Evolutionary conservation across 2,329 filamentous ascomycete genomes (phyloP), one percentile per base, ranked within the genome.

Genomic region (Aspergillus amoenus): DNA sequence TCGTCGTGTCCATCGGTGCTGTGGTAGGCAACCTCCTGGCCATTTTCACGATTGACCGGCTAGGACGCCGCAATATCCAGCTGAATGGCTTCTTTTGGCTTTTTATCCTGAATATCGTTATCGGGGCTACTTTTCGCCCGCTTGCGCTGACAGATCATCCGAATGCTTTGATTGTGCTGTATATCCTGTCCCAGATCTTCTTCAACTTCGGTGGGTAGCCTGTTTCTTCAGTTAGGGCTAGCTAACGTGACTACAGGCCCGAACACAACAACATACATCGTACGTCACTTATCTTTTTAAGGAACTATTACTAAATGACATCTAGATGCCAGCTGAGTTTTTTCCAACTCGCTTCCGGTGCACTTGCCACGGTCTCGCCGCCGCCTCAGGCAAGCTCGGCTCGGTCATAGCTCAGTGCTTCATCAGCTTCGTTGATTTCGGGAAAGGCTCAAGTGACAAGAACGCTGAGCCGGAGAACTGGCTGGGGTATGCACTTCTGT

Each of bases 341-440:
- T 82, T 81, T 56, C 79, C 79, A 1, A 81, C 79, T 0, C 69
- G 74, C 21, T 81, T 80, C 58, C 74, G 79, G 9, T 77, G 75
- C 58, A 77, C 76, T 2, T 78, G 74, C 57, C 78, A 81, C 61
- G 79, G 79, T 21, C 76, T 81, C 50, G 70, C 76, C 4, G 79
- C 79, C 6, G 79, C 78, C 0, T 64, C 70, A 4, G 79, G 79
- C 1, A 81, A 81, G 61, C 63, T 81, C 0, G 79, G 79, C 5
- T 76, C 78, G 3, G 64, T 71, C 39, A 58, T 70, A 6, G 60
- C 57, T 2, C 60, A 62, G 22, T 54, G 50, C 12, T 62, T 60
- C 22, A 39, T 57, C 15, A 52, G 54, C 9, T 61, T 57, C 32
- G 55, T 60, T 11, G 40, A 55, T 34, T 60, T 58, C 18, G 58